Evolutionary conservation across 768 basidiomycete species (phyloP).

Genomic region (Kwoniella dejecticola): DNA sequence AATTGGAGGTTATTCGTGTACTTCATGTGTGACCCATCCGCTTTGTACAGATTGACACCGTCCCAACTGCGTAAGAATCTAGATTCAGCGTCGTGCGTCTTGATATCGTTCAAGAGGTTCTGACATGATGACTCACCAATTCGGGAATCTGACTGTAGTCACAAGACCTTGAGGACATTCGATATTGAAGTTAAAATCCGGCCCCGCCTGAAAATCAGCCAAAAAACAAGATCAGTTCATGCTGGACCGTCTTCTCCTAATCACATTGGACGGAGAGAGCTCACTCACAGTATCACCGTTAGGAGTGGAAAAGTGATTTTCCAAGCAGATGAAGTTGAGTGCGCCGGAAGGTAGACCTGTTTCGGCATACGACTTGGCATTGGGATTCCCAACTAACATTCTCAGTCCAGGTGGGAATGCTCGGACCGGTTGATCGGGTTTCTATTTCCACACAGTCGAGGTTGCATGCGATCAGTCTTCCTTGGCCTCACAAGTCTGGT

Average conservation of each 20-base stretch:
- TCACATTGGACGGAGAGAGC: conserved; percentile 12
- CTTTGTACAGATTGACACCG: conserved; percentile 37
- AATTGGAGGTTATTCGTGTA: conserved; percentile 16
- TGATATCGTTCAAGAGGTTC: neutral
- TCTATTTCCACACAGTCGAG: neutral
- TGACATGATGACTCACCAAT: conserved; percentile 24
- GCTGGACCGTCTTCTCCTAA: conserved; percentile 2
- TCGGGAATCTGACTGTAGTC: conserved; percentile 25
- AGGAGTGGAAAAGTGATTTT: conserved; percentile 21
- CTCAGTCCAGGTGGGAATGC: conserved; percentile 40
- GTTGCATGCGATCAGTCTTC: neutral
- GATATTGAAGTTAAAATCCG: conserved; percentile 22
- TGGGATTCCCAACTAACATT: conserved; percentile 19
- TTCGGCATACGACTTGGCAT: conserved; percentile 9
- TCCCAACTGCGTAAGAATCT: conserved; percentile 23
- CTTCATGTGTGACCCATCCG: conserved; percentile 36
- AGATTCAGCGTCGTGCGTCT: neutral
- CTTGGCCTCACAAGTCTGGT: neutral
- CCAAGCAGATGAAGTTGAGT: conserved; percentile 25
- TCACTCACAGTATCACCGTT: conserved; percentile 39
- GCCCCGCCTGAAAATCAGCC: conserved; percentile 11
- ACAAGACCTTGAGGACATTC: conserved; percentile 31
- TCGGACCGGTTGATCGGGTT: conserved; percentile 19
- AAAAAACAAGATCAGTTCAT: neutral
- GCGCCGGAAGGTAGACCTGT: conserved; percentile 5